Conservation (phyloP, 768 basidiomycete genomes). For the Tricholoma sp. region DNA sequence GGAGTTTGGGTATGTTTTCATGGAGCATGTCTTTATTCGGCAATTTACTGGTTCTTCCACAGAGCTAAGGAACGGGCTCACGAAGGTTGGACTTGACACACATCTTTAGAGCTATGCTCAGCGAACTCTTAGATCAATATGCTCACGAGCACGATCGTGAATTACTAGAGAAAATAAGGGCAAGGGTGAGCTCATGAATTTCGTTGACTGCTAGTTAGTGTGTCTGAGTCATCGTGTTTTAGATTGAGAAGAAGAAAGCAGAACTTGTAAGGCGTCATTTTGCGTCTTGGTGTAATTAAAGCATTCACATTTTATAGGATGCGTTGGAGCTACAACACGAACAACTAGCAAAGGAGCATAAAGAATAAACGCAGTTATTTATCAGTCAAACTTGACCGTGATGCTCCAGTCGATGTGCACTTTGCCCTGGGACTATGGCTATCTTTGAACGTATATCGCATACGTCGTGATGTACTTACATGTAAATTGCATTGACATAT, state of each 20-base stretch:
- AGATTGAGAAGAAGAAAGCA: slow-evolving; percentile 31
- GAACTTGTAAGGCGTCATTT: slow-evolving; percentile 25
- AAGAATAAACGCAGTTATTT: neutral
- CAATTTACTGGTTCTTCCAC: slow-evolving; percentile 8
- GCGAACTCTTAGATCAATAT: slow-evolving; percentile 50
- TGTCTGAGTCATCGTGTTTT: neutral
- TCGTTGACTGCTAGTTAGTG: too few relatives aligned
- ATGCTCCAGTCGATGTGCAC: neutral
- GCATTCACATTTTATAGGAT: slow-evolving; percentile 13
- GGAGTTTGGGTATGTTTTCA: slow-evolving; percentile 51
- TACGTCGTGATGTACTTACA: neutral
- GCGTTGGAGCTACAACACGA: slow-evolving; percentile 16
- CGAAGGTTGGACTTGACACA: slow-evolving; percentile 31
- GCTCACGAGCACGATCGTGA: slow-evolving; percentile 52
- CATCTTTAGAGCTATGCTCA: neutral
- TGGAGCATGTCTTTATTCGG: slow-evolving; percentile 15
- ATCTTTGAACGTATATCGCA: neutral
- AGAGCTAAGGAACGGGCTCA: slow-evolving; percentile 75
- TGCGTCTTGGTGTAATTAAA: neutral
- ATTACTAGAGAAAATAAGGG: slow-evolving; percentile 54
- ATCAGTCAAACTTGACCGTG: neutral
- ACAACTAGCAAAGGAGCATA: slow-evolving; percentile 19
- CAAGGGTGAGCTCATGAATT: slow-evolving; percentile 34
- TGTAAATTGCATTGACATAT: neutral
- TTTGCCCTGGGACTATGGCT: neutral